Conservation (phyloP, 257 asterid species). For the Apocynum venetum region DNA sequence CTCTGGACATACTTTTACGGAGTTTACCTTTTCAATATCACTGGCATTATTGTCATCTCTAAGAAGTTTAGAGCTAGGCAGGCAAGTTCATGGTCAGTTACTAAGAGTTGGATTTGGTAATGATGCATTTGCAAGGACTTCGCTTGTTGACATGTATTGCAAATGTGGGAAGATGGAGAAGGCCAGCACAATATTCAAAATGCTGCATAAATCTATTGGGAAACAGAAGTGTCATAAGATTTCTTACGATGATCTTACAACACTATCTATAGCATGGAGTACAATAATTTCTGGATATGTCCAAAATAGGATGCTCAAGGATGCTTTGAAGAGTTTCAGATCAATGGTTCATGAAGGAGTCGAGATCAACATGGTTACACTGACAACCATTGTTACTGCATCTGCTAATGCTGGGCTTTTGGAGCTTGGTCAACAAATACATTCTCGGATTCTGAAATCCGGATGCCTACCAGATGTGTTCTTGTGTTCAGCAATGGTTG, state of each 20-base stretch:
- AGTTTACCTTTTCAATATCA: slow-evolving; percentile 58
- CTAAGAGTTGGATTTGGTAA: slow-evolving; percentile 41
- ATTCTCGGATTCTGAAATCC: slow-evolving; percentile 43
- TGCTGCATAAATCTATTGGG: slow-evolving; percentile 4
- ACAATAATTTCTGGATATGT: slow-evolving; percentile 60
- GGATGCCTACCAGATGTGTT: slow-evolving; percentile 49
- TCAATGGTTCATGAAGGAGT: slow-evolving; percentile 44
- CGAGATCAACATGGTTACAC: slow-evolving; percentile 45
- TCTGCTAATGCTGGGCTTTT: slow-evolving; percentile 41
- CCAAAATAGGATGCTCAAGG: slow-evolving; percentile 47
- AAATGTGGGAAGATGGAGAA: slow-evolving; percentile 59
- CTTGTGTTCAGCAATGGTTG: slow-evolving; percentile 54
- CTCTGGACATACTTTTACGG: slow-evolving; percentile 33
- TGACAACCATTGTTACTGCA: slow-evolving; percentile 51
- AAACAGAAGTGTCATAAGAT: slow-evolving; percentile 20
- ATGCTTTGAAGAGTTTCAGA: slow-evolving; percentile 46
- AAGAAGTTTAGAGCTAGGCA: slow-evolving; percentile 47
- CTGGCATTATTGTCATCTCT: slow-evolving; percentile 48
- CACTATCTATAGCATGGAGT: slow-evolving; percentile 50
- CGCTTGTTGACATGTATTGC: slow-evolving; percentile 75
- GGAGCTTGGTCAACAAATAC: slow-evolving; percentile 77
- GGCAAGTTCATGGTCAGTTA: slow-evolving; percentile 59
- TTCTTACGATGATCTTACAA: slow-evolving; percentile 29
- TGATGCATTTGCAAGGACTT: slow-evolving; percentile 43
- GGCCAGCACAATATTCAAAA: slow-evolving; percentile 47